phyloP scores from a whole-genome alignment of 140 eudicot species.

The Anethum foeniculum region DNA sequence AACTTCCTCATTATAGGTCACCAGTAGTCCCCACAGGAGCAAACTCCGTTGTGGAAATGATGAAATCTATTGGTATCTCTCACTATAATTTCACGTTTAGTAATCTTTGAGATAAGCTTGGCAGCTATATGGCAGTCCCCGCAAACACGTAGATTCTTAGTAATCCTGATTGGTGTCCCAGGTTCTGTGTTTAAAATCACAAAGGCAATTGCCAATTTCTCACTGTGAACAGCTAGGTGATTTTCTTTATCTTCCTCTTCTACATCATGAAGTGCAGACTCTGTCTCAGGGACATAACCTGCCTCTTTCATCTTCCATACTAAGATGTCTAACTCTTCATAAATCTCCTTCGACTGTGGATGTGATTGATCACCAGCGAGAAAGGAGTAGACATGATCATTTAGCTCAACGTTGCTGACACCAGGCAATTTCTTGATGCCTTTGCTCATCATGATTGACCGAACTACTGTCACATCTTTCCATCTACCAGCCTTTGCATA shows the following conservation, averaged over 20 bases:
- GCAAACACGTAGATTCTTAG: slow-evolving; percentile 76
- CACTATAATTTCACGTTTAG: slow-evolving; percentile 52
- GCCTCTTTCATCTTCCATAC: slow-evolving; percentile 26
- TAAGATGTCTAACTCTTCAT: slow-evolving; percentile 7
- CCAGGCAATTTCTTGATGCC: slow-evolving; percentile 72
- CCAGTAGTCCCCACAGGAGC: slow-evolving; percentile 91
- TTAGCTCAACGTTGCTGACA: slow-evolving; percentile 17
- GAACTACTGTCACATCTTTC: slow-evolving; percentile 21
- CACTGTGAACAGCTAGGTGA: slow-evolving; percentile 74
- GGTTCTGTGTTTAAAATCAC: slow-evolving; percentile 50
- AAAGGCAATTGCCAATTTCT: slow-evolving; percentile 75
- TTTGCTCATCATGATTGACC: slow-evolving; percentile 33
- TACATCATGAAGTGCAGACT: slow-evolving; percentile 75
- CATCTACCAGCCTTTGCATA: slow-evolving; percentile 86
- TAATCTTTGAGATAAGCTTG: slow-evolving; percentile 50
- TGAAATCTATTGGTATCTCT: slow-evolving; percentile 82
- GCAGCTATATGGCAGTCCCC: slow-evolving; percentile 76
- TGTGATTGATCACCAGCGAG: slow-evolving; percentile 10
- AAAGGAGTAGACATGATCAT: slow-evolving; percentile 7
- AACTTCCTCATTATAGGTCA: slow-evolving; percentile 19
- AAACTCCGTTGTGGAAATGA: slow-evolving; percentile 54
- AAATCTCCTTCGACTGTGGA: slow-evolving; percentile 9
- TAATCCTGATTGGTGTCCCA: slow-evolving; percentile 47
- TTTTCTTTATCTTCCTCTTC: slow-evolving; percentile 86
- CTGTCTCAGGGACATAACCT: slow-evolving; percentile 71